Percentiles rank a stretch among this genome's conserved stretches.
Evolutionary conservation across 495 filamentous ascomycete species (phyloP).

Genomic region (Penicillium manginii): DNA sequence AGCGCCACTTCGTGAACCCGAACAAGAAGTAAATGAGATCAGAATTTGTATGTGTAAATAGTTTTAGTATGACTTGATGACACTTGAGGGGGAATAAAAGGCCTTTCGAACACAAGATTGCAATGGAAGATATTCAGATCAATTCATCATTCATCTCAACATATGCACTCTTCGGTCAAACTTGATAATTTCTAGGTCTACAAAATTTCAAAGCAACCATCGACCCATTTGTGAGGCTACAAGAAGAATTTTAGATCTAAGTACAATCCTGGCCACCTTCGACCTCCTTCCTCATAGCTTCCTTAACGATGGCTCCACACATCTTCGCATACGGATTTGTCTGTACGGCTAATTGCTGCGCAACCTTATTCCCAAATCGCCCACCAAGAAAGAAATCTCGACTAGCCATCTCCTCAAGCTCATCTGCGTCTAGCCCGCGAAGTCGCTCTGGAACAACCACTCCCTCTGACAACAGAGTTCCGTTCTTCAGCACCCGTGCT

Average conservation of each 20-base stretch:
- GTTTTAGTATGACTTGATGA: conserved; percentile 14
- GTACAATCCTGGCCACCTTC: conserved; percentile 20
- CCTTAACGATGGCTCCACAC: conserved; percentile 84
- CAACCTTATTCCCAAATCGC: conserved; percentile 77
- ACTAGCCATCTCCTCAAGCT: conserved; percentile 74
- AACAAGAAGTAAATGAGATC: conserved; percentile 31
- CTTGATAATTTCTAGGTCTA: no score
- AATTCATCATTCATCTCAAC: background rate
- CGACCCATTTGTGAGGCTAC: no score
- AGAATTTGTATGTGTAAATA: conserved; percentile 13
- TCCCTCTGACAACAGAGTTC: background rate
- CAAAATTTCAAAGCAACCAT: no score
- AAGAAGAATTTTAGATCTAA: background rate
- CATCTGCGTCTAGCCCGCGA: conserved; percentile 45
- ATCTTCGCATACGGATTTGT: conserved; percentile 89
- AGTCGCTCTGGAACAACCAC: conserved; percentile 38
- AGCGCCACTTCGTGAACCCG: conserved; percentile 74
- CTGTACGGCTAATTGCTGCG: conserved; percentile 73
- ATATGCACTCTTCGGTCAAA: no score
- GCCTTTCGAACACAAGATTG: background rate
- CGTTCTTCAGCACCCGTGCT: conserved; percentile 49
- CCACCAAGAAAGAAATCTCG: conserved; percentile 76
- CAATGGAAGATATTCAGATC: background rate
- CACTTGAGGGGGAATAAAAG: background rate
- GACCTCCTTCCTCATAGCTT: conserved; percentile 80